Evolutionary conservation across 768 basidiomycete species (phyloP), one percentile per base, ranked within the genome.

Genomic region (Galerina sulciceps): DNA sequence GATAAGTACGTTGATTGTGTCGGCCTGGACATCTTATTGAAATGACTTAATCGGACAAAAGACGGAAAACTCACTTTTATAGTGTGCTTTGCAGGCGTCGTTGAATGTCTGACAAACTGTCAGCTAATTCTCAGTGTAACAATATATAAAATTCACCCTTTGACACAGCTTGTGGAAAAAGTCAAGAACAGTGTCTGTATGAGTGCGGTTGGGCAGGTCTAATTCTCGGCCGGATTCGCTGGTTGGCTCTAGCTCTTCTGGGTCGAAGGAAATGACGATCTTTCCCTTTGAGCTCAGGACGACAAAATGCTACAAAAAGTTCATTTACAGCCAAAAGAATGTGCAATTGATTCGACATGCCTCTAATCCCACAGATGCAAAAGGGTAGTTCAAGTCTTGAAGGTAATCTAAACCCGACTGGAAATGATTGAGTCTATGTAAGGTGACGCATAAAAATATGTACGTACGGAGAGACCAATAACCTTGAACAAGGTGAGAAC

Each of bases 161-260:
- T 51, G 23, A 17, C 56, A 58, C 14, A 58, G 56, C 15, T 26
- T 6, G 22, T 51, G 49, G 48, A 58, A 58, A 26, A 58, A 13
- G 9, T 14, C 11, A 3, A 51, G 56, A 14, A 37, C 48, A 4
- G 11, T 14, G 6, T 43, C 26, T 31, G 26, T 31, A 26, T 3
- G 26, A 6, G 4, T 6, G 26, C 8, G 26, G 1, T 31, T 1
- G 2, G 26, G 26, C 0, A 31, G 26, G 2, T 40, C 14, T 23
- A 2, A 18, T 9, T 14, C 8, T 26, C 17, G n/a, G 6, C 31
- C 13, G 10, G 18, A 20, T 18, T 34, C 35, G 48, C 11, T 11
- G 13, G 18, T 48, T 51, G 10, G 20, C 10, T 14, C 15, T 22
- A 31, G 36, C n/a, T 35, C 48, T 18, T 51, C 49, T 2, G 49